A percentile compares a stretch with the other conserved stretches of the same genome.
phyloP scores from a whole-genome alignment of 2,329 filamentous ascomycete genomes.

The Lachnellula arida region DNA sequence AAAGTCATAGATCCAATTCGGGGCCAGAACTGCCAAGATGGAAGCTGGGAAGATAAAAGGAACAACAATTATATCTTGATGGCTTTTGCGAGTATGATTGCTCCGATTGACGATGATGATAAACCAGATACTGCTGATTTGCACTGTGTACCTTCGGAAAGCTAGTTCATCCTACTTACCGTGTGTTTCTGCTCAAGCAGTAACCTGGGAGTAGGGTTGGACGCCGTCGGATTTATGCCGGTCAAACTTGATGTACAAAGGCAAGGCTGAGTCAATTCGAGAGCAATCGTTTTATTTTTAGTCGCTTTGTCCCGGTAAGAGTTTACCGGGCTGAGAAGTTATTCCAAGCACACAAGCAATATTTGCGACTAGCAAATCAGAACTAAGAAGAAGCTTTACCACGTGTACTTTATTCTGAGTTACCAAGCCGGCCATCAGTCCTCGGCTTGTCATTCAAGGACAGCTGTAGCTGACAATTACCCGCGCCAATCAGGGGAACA shows the following conservation, averaged over 20 bases:
- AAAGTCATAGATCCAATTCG: constrained; percentile 66
- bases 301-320: no score
- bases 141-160: constrained; percentile 26
- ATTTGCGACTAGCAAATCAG: no score
- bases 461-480: not conserved
- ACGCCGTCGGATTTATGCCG: constrained; percentile 23
- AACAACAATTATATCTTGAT: constrained; percentile 53
- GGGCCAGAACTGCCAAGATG: constrained; percentile 79
- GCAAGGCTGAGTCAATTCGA: constrained; percentile 56
- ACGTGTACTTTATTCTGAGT: not conserved
- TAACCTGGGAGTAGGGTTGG: constrained; percentile 27
- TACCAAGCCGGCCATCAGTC: not conserved
- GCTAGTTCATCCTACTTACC: constrained; percentile 22
- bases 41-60: constrained; percentile 65
- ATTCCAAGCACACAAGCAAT: no score
- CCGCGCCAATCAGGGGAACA: not conserved
- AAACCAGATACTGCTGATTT: constrained; percentile 71
- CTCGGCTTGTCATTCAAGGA: not conserved
- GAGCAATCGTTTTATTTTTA: not conserved
- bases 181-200: constrained; percentile 46
- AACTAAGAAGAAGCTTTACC: not conserved
- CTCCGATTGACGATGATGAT: constrained; percentile 58
- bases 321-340: no score
- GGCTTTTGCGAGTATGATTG: not conserved
- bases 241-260: constrained; percentile 42